Evolutionary conservation across 129 eudicot genomes (phyloP), one percentile per base, ranked within the genome.

Genomic region (Centrapalus pauciflorus): DNA sequence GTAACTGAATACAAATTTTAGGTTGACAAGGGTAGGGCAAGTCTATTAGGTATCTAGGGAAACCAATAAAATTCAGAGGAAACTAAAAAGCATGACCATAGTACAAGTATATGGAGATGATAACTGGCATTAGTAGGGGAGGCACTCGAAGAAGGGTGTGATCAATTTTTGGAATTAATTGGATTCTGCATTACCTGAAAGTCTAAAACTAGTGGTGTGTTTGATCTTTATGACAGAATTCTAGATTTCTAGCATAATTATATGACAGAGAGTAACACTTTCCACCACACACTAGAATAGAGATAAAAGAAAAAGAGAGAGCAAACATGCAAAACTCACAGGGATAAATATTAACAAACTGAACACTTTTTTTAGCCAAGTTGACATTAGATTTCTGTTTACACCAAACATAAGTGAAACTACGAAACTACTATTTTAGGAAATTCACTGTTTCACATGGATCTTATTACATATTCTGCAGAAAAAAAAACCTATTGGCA

Each of bases 401-500:
- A 38, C 25, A 8, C 2, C 24, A 41, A 63, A 4, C 55, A 63
- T 40, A 3, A 17, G 14, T n/a, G 21, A 16, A 68, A 4, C 11
- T 35, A 54, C 24, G 16, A 37, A 37, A 10, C 63, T 55, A 16
- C 28, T 24, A 13, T 37, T 35, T 68, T 37, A 55, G 26, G 52
- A 67, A 26, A 20, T 55, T 55, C 51, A 54, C 55, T 35, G 28
- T 25, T 25, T 28, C 7, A 30, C 9, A 38, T 32, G 34, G 7
- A 57, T 20, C 64, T 38, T 35, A 69, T 40, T 55, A 69, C 55
- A 16, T 56, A 4, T 38, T 37, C 19, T 55, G 61, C 8, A 41
- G 55, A 40, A 41, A 26, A 69, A 27, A 69, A 1, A 38, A 26
- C 64, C 1, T 40, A 69, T 19, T 69, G 41, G 37, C 28, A 23